These are phyloP conservation scores for Fusarium sp. DNA, from an alignment of 2,329 filamentous ascomycete genomes.

Conservation along the genomic window DNA sequence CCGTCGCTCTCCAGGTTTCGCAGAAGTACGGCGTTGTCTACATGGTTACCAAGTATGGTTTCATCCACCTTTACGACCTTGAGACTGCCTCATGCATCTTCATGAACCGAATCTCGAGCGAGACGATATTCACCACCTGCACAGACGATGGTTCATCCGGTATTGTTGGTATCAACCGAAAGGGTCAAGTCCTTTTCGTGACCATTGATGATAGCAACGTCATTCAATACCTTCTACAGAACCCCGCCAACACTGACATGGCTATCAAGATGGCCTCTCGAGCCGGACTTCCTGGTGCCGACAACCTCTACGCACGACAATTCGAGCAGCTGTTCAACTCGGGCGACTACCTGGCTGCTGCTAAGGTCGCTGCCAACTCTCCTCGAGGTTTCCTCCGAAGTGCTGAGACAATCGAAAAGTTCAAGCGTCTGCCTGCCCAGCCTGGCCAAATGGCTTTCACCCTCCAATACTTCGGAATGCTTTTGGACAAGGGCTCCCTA, in stretches of 20 bases:
- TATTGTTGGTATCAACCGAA: constrained; percentile 94
- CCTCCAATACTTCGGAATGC: constrained; percentile 96
- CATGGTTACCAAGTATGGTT: constrained; percentile 98
- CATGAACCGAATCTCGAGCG: constrained; percentile 99
- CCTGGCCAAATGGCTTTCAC: constrained; percentile 92
- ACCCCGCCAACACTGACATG: constrained; percentile 91
- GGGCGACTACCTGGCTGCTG: constrained; percentile 87
- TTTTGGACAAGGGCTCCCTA: constrained; percentile 92
- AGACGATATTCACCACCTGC: constrained; percentile 97
- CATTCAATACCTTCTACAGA: constrained; percentile 95
- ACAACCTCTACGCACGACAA: constrained; percentile 90
- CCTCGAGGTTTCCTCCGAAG: constrained; percentile 95
- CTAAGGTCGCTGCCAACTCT: constrained; percentile 96
- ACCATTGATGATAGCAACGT: constrained; percentile 91
- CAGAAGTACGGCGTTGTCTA: constrained; percentile 97
- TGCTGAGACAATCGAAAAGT: constrained; percentile 92
- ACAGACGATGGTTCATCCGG: constrained; percentile 85
- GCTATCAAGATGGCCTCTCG: constrained; percentile 97
- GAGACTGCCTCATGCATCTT: constrained; percentile 96
- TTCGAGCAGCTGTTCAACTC: constrained; percentile 88
- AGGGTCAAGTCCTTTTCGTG: constrained; percentile 95
- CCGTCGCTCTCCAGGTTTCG: constrained; percentile 96
- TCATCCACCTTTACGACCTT: constrained; percentile 98
- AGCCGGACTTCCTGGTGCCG: constrained; percentile 91
- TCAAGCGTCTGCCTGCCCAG: constrained; percentile 86